A percentile compares a stretch with the other conserved stretches of the same genome.
Conservation (phyloP, 106 monocot genomes). For the Platanthera guangdongensis region DNA sequence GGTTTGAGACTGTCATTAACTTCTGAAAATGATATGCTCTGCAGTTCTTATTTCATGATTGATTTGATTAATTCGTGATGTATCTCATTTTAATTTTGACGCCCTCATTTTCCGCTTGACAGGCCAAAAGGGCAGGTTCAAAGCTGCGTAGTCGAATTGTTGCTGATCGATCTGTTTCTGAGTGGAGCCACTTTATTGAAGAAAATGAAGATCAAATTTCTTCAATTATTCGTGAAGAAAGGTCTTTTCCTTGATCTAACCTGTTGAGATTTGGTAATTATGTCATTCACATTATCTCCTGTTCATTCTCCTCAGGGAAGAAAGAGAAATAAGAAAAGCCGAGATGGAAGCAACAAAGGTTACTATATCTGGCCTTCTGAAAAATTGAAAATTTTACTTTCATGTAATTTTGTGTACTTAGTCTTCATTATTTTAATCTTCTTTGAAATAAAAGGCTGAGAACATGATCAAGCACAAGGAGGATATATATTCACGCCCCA, state of each 20-base stretch:
- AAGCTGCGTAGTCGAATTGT: conserved; percentile 71
- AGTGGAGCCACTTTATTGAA: conserved; percentile 74
- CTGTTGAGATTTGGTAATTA: conserved; percentile 1
- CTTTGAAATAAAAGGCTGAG: conserved; percentile 51
- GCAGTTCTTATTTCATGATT: neutral
- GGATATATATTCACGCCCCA: conserved; percentile 90
- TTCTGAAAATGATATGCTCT: neutral
- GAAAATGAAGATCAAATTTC: conserved; percentile 83
- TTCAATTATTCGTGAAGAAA: conserved; percentile 70
- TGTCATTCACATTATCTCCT: neutral
- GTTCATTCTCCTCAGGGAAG: conserved; percentile 49
- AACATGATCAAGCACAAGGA: conserved; percentile 90
- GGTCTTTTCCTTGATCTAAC: conserved; percentile 30
- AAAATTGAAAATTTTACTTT: neutral
- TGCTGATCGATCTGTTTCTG: conserved; percentile 65
- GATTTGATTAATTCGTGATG: neutral
- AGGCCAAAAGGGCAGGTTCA: conserved; percentile 93
- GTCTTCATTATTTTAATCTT: neutral
- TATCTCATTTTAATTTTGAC: neutral
- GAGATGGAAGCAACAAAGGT: conserved; percentile 99
- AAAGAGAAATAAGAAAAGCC: conserved; percentile 70
- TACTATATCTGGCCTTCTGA: neutral
- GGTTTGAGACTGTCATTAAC: too few species aligned
- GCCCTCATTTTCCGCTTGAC: conserved; percentile 1
- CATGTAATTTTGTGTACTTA: neutral